Evolutionary conservation across 2,329 filamentous ascomycete species (phyloP), one percentile per base, ranked within the genome.

Genomic region (Penicillium sp.): DNA sequence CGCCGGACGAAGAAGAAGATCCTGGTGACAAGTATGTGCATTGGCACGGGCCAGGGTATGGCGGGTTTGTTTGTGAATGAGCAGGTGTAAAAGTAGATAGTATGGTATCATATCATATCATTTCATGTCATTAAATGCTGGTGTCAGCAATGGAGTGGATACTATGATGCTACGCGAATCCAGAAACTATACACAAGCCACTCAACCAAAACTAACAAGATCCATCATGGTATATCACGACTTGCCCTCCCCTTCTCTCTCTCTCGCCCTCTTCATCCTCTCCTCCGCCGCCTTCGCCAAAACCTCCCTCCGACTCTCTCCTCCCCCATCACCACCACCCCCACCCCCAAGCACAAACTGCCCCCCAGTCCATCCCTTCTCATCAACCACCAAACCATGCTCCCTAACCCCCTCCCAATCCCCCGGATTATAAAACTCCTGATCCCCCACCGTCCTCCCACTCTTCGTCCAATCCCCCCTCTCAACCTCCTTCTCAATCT

Each of bases 1-100:
- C 78, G 88, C 64, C 80, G 87, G 64, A 83, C 82, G 54, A 88
- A 88, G 78, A 91, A 90, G 80, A 95, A 89, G 85, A 77, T 95
- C 58, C 71, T 96, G 54, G 73, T 97, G 64, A 95, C 88, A 17
- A 93, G 86, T 66, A 97, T 96, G 90, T 96, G 80, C 63, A 82
- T 84, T 68, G 80, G 81, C 40, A 83, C 79, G 45, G 81, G 81
- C 7, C 79, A 81, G 72, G 81, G 81, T 37, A 84, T 84, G 81
- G 81, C 81, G 43, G 81, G 79, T 37, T 60, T 84, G 60, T 81
- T 83, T 62, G 76, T 84, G 44, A 84, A 84, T 62, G 81, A 84
- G 73, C 78, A 82, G 65, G 22, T 75, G 46, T 69, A 61, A 58
- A 54, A n/a, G n/a, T 53, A 17, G 17, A 1, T 17, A 47, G 9